phyloP scores from a whole-genome alignment of 495 filamentous ascomycete species.

The Hypoxylon lienhwacheense region DNA sequence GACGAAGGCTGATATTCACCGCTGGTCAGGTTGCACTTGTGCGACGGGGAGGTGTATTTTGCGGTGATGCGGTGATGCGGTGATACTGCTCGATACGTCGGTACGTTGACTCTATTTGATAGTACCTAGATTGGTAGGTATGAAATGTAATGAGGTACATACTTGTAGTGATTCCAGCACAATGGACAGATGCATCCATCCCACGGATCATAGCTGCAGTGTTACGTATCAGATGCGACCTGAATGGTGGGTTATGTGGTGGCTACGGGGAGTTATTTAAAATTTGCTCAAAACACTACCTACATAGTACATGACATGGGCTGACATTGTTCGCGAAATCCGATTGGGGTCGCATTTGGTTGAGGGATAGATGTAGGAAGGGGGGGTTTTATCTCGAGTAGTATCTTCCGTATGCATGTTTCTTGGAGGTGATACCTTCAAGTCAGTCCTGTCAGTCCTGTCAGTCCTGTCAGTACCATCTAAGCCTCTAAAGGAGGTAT shows the following conservation, averaged over 20 bases:
- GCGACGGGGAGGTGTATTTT: neutral
- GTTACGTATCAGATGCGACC: constrained; percentile 32
- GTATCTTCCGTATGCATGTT: constrained; percentile 7
- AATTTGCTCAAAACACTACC: constrained; percentile 34
- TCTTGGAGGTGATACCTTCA: too few relatives aligned
- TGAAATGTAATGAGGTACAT: too few relatives aligned
- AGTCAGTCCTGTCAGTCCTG: too few relatives aligned
- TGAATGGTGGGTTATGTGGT: constrained; percentile 19
- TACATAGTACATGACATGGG: constrained; percentile 32
- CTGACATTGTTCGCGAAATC: constrained; percentile 29
- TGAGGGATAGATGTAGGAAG: neutral
- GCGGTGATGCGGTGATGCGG: neutral
- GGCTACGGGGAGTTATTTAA: constrained; percentile 27
- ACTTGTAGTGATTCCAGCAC: constrained; percentile 26
- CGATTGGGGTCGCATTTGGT: constrained; percentile 25
- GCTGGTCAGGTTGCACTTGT: constrained; percentile 6
- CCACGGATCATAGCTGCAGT: constrained; percentile 33
- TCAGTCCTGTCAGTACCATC: too few relatives aligned
- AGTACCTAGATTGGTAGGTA: too few relatives aligned
- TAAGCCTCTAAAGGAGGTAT: too few relatives aligned
- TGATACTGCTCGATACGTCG: constrained; percentile 5
- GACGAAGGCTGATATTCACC: constrained; percentile 12
- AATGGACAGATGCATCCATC: constrained; percentile 35
- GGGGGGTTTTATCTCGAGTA: constrained; percentile 31
- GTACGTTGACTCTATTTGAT: too few relatives aligned